phyloP scores from a whole-genome alignment of 345 rosid species.

The Eucalyptus caleyi region DNA sequence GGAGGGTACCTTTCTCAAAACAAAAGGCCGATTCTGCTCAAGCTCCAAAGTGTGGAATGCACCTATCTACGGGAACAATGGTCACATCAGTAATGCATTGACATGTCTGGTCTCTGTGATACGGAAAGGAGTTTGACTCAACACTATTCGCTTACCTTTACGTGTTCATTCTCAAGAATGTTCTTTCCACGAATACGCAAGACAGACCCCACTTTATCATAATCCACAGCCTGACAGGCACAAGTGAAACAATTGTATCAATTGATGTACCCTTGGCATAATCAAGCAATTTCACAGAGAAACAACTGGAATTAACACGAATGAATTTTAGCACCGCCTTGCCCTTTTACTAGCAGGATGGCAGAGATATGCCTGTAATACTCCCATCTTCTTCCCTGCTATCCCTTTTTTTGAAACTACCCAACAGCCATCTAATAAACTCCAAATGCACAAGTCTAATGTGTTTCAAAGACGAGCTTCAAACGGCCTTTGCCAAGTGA shows the following conservation, averaged over 20 bases:
- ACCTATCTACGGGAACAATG: constrained; percentile 52
- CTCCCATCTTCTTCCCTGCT: background rate
- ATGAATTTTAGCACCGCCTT: background rate
- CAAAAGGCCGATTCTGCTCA: constrained; percentile 79
- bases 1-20: constrained; percentile 62
- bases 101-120: background rate
- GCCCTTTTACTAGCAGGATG: background rate
- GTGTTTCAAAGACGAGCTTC: background rate
- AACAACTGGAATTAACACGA: background rate
- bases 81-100: background rate
- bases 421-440: background rate
- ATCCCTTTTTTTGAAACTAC: background rate
- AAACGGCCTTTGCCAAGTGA: background rate
- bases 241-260: background rate
- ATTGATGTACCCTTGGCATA: background rate
- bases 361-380: background rate
- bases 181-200: constrained; percentile 90
- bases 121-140: background rate
- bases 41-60: constrained; percentile 87
- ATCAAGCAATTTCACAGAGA: background rate
- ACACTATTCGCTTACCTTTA: constrained; percentile 38
- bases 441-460: background rate
- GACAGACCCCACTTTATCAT: constrained; percentile 72
- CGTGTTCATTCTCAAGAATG: constrained; percentile 70
- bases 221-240: constrained; percentile 43